Evolutionary conservation across 2,329 filamentous ascomycete species (phyloP).

Genomic region (Alternaria sp.): DNA sequence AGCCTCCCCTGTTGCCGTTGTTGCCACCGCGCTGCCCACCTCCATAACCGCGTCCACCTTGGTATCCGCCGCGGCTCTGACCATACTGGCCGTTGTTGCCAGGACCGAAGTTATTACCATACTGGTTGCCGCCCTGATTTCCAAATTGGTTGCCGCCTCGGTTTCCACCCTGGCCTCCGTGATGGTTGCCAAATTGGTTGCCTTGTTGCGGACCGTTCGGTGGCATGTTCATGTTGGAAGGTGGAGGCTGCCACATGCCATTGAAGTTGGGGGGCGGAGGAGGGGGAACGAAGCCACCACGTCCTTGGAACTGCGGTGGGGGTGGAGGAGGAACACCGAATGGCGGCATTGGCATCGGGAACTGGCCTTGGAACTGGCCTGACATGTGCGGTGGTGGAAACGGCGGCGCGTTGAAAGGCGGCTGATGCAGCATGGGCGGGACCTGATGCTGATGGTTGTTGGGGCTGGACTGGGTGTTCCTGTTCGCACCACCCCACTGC

Average conservation of each 20-base stretch:
- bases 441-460: constrained; percentile 11
- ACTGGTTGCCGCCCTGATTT: not conserved
- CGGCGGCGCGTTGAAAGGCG: constrained; percentile 23
- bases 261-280: constrained; percentile 34
- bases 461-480: constrained; percentile 6
- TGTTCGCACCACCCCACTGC: constrained; percentile 16
- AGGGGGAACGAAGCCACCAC: constrained; percentile 24
- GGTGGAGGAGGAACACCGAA: constrained; percentile 29
- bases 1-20: constrained; percentile 22
- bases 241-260: constrained; percentile 28
- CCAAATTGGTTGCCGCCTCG: constrained; percentile 15
- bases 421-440: constrained; percentile 11
- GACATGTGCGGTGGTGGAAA: constrained; percentile 25
- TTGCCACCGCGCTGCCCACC: constrained; percentile 16
- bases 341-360: constrained; percentile 21
- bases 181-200: constrained; percentile 13
- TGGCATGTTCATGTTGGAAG: constrained; percentile 23
- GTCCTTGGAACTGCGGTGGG: constrained; percentile 24
- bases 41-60: constrained; percentile 19
- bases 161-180: constrained; percentile 12
- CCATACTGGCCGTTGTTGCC: constrained; percentile 14
- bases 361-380: constrained; percentile 26
- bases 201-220: constrained; percentile 13
- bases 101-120: constrained; percentile 15
- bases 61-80: constrained; percentile 14